These are phyloP conservation scores for Stenocarpella maydis DNA, from an alignment of 2,329 filamentous ascomycete species.

Conservation along the genomic window DNA sequence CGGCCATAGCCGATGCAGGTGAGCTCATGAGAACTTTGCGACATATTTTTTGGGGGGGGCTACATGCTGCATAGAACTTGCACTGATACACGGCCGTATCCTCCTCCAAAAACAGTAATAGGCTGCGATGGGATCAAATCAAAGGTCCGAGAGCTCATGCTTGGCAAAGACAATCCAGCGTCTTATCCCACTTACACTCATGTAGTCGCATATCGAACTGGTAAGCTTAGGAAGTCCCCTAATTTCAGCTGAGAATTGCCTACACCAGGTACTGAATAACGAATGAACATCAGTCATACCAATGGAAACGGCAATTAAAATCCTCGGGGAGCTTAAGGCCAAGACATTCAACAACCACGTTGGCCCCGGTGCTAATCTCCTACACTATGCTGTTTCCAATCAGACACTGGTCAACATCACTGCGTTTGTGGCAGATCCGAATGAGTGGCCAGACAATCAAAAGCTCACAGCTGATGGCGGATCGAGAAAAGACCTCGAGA, in stretches of 20 bases:
- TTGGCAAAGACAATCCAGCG: slow-evolving; percentile 24
- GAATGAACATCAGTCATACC: slow-evolving; percentile 22
- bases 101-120: slow-evolving; percentile 31
- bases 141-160: slow-evolving; percentile 26
- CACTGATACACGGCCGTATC: background rate
- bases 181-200: background rate
- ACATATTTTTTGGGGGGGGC: no score
- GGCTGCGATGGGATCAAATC: slow-evolving; percentile 38
- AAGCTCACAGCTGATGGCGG: background rate
- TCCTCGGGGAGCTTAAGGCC: background rate
- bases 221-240: background rate
- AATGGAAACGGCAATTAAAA: slow-evolving; percentile 15
- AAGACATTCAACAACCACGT: background rate
- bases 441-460: background rate
- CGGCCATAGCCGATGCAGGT: background rate
- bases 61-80: no score
- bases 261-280: background rate
- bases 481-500: background rate
- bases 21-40: background rate
- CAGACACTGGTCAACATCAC: background rate
- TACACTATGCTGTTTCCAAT: slow-evolving; percentile 17
- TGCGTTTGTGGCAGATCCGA: background rate
- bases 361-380: background rate
- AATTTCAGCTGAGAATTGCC: background rate
- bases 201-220: background rate